phyloP scores from a whole-genome alignment of 2,329 filamentous ascomycete species.

The Arthroderma uncinatum region DNA sequence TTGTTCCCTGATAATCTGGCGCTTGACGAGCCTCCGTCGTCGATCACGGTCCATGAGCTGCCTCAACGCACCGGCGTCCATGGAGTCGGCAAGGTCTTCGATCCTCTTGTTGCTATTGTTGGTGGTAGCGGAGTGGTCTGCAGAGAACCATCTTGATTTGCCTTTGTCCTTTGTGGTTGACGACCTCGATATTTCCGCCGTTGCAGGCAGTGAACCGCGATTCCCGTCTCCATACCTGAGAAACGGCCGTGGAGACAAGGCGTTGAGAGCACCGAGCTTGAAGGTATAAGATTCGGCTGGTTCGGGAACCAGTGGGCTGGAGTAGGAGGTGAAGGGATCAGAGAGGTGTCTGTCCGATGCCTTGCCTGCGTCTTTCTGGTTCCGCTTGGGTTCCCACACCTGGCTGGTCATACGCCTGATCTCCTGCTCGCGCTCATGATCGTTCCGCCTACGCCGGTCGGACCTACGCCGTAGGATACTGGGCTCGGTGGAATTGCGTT shows the following conservation, averaged over 20 bases:
- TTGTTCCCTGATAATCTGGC: constrained; percentile 3
- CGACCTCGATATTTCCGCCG: constrained; percentile 37
- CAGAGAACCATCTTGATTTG: constrained; percentile 33
- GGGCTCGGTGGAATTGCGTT: constrained; percentile 48
- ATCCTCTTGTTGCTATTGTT: constrained; percentile 54
- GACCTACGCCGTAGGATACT: constrained; percentile 55
- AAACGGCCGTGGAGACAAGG: constrained; percentile 75
- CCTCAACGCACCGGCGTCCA: constrained; percentile 72
- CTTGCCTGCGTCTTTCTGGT: constrained; percentile 45
- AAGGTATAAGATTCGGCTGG: constrained; percentile 56
- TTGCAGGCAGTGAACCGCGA: constrained; percentile 41
- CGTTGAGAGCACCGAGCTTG: constrained; percentile 66
- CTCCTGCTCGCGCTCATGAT: constrained; percentile 71
- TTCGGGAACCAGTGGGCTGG: background rate
- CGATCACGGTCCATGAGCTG: constrained; percentile 87
- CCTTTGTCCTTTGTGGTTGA: constrained; percentile 42
- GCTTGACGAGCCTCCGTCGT: constrained; percentile 42
- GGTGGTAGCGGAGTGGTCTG: constrained; percentile 40
- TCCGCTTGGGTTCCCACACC: constrained; percentile 53
- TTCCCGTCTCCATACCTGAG: constrained; percentile 62
- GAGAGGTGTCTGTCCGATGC: constrained; percentile 48
- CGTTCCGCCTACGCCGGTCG: constrained; percentile 64
- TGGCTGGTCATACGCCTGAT: constrained; percentile 67
- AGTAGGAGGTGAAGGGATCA: constrained; percentile 61
- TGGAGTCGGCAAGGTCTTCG: constrained; percentile 64